Evolutionary conservation across 495 filamentous ascomycete species (phyloP).

Genomic region (Endocarpon pusillum): DNA sequence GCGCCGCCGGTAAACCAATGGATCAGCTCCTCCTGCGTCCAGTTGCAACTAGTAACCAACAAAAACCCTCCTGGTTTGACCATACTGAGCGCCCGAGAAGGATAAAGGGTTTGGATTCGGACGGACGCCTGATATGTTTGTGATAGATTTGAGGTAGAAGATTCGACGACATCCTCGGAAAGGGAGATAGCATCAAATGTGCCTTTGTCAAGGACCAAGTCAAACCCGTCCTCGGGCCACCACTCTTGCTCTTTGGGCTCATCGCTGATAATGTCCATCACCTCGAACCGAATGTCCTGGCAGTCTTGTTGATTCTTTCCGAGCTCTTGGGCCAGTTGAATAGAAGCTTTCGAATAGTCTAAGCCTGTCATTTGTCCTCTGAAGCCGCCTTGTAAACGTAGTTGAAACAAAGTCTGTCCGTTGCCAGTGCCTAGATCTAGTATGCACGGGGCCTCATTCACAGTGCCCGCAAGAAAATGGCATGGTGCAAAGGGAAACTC

Average conservation of each 20-base stretch:
- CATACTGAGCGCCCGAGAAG: constrained; percentile 40
- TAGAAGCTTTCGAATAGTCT: constrained; percentile 25
- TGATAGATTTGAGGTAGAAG: no score
- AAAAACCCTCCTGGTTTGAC: constrained; percentile 55
- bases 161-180: constrained; percentile 37
- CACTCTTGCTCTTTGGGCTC: constrained; percentile 15
- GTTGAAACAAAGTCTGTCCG: constrained; percentile 65
- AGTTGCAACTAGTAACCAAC: constrained; percentile 89
- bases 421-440: constrained; percentile 82
- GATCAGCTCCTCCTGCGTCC: constrained; percentile 78
- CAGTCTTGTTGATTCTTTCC: not conserved
- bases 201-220: constrained; percentile 87
- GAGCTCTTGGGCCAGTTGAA: constrained; percentile 43
- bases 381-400: constrained; percentile 43
- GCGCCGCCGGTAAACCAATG: constrained; percentile 45
- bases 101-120: constrained; percentile 48
- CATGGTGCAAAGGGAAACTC: constrained; percentile 21
- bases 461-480: no score
- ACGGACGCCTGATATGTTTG: no score
- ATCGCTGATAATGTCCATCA: constrained; percentile 55
- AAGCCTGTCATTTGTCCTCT: constrained; percentile 38
- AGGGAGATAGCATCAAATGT: constrained; percentile 90
- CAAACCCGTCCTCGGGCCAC: constrained; percentile 40
- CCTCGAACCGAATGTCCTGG: constrained; percentile 39
- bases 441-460: constrained; percentile 27